A percentile compares a stretch with the other conserved stretches of the same genome.
Evolutionary conservation across 441 rosid species (phyloP).

Genomic region (Isatis lusitanica): DNA sequence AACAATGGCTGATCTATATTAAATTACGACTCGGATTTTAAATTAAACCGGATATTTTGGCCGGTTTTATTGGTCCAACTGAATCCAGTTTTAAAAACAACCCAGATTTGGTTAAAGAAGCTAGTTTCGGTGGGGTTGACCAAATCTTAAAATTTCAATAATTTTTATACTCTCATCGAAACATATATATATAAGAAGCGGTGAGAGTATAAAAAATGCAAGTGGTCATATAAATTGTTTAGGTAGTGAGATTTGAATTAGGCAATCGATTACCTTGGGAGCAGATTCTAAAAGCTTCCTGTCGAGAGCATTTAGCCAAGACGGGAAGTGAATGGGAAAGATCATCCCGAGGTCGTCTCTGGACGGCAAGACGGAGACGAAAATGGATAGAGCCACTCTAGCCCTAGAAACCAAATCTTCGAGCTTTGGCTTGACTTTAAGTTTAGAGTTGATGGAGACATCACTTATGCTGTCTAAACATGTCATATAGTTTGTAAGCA

Average conservation of each 20-base stretch:
- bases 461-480: conserved; percentile 57
- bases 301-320: conserved; percentile 55
- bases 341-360: conserved; percentile 23
- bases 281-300: conserved; percentile 44
- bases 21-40: too few relatives aligned
- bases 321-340: conserved; percentile 41
- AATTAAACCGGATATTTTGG: too few relatives aligned
- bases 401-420: conserved; percentile 48
- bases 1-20: too few relatives aligned
- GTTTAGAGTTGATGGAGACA: conserved; percentile 22
- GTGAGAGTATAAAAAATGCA: not conserved
- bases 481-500: conserved; percentile 68
- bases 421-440: conserved; percentile 39
- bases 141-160: too few relatives aligned
- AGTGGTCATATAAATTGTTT: not conserved
- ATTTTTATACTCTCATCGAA: too few relatives aligned
- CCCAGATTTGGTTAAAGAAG: too few relatives aligned
- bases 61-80: too few relatives aligned
- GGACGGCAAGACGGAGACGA: conserved; percentile 42
- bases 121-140: too few relatives aligned
- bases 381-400: conserved; percentile 51
- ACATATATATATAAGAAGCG: not conserved
- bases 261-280: conserved; percentile 33
- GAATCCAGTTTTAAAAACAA: too few relatives aligned
- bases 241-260: not conserved